Percentiles rank a stretch among this genome's conserved stretches.
Conservation (phyloP, 306 rosid species). For the Quercus mongolica region DNA sequence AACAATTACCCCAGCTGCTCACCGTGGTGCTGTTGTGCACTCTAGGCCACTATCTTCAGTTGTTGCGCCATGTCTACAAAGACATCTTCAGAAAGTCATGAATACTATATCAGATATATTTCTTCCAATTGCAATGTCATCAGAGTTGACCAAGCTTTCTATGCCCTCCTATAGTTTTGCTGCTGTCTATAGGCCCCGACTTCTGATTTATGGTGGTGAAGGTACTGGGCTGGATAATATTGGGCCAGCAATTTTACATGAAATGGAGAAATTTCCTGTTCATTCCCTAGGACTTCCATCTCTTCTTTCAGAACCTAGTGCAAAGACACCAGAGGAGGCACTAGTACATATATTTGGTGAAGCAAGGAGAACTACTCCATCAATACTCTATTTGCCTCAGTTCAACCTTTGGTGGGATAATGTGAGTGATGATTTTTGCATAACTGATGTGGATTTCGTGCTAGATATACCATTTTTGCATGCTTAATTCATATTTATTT, state of each 20-base stretch:
- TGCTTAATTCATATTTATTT: constrained; percentile 13
- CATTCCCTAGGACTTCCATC: constrained; percentile 95
- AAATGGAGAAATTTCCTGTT: constrained; percentile 93
- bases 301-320: constrained; percentile 96
- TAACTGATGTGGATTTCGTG: neutral
- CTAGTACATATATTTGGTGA: constrained; percentile 95
- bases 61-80: constrained; percentile 78
- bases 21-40: constrained; percentile 86
- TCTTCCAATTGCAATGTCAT: constrained; percentile 53
- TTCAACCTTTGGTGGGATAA: constrained; percentile 97
- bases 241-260: constrained; percentile 96
- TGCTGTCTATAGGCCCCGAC: constrained; percentile 87
- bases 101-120: constrained; percentile 67
- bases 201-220: constrained; percentile 87
- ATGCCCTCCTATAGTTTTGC: constrained; percentile 86
- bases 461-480: constrained; percentile 14
- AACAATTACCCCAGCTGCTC: constrained; percentile 97
- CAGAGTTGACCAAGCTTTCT: constrained; percentile 78
- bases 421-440: constrained; percentile 50
- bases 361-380: constrained; percentile 77
- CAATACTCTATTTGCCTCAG: constrained; percentile 88
- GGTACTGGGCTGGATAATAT: constrained; percentile 98
- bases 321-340: constrained; percentile 97
- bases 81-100: constrained; percentile 74
- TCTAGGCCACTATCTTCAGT: constrained; percentile 90